Conservation (phyloP, 2,329 filamentous ascomycete species). For the Macrophomina phaseolina region DNA sequence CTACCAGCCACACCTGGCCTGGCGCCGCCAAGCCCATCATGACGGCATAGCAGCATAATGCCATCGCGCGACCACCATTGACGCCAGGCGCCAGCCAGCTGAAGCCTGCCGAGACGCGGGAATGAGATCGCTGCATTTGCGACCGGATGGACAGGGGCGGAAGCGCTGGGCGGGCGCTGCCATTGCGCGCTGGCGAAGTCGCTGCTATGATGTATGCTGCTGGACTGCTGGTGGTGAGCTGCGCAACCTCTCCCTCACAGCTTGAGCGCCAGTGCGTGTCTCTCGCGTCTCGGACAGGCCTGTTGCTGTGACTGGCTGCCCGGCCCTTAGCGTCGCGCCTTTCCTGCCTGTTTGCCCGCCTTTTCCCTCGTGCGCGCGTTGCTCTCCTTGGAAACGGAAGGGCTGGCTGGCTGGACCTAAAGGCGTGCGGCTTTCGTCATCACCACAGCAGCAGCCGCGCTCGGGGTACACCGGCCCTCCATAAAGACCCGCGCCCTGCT, state of each 20-base stretch:
- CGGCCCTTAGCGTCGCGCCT: conserved; percentile 2
- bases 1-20: neutral
- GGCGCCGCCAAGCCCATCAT: conserved; percentile 9
- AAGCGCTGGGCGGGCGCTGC: neutral
- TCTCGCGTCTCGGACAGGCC: neutral
- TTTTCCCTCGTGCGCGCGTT: no score
- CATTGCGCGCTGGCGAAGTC: neutral
- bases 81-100: neutral
- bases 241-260: neutral
- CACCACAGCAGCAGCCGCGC: conserved; percentile 10
- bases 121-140: neutral
- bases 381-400: conserved; percentile 18
- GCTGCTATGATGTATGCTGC: no score
- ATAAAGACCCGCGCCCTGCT: conserved; percentile 13
- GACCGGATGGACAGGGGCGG: neutral
- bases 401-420: neutral
- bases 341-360: neutral
- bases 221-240: neutral
- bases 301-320: neutral
- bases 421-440: conserved; percentile 21
- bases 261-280: neutral
- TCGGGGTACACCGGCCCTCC: neutral
- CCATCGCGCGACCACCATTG: neutral
- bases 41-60: conserved; percentile 19
- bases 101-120: neutral